Conservation (phyloP, 371 early-diverging fungal species). For the Mucor indicus region DNA sequence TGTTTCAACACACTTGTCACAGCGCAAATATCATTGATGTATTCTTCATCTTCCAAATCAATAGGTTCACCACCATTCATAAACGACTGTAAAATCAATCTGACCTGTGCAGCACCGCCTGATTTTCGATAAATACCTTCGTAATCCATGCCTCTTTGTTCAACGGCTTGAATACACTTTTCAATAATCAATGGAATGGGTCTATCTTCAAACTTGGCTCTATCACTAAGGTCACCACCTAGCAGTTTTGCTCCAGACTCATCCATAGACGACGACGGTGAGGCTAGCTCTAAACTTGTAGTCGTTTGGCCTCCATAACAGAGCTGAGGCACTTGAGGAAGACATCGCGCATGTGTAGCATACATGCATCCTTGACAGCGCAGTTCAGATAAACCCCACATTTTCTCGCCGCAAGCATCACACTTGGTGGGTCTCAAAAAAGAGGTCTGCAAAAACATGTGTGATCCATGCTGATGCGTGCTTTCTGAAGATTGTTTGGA, state of each 20-base stretch:
- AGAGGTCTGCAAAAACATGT: slow-evolving; percentile 59
- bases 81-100: slow-evolving; percentile 54
- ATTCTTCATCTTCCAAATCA: slow-evolving; percentile 50
- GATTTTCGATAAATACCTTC: slow-evolving; percentile 95
- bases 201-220: slow-evolving; percentile 27
- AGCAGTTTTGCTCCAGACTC: too few species aligned
- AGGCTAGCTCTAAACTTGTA: slow-evolving; percentile 13
- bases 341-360: slow-evolving; percentile 32
- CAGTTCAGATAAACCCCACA: slow-evolving; percentile 80
- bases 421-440: slow-evolving; percentile 74
- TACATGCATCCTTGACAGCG: slow-evolving; percentile 57
- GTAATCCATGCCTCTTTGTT: slow-evolving; percentile 70
- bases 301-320: slow-evolving; percentile 23
- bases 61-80: slow-evolving; percentile 29
- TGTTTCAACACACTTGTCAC: slow-evolving; percentile 94
- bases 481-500: slow-evolving; percentile 19
- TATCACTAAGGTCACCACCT: slow-evolving; percentile 28
- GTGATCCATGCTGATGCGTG: slow-evolving; percentile 39
- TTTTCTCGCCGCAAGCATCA: slow-evolving; percentile 80
- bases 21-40: slow-evolving; percentile 63
- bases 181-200: slow-evolving; percentile 72
- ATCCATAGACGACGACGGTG: background rate
- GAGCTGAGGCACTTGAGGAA: slow-evolving; percentile 30
- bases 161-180: slow-evolving; percentile 77
- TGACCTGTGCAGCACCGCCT: slow-evolving; percentile 83